Evolutionary conservation across 306 rosid genomes (phyloP).

Genomic region (Phaseolus lunatus): DNA sequence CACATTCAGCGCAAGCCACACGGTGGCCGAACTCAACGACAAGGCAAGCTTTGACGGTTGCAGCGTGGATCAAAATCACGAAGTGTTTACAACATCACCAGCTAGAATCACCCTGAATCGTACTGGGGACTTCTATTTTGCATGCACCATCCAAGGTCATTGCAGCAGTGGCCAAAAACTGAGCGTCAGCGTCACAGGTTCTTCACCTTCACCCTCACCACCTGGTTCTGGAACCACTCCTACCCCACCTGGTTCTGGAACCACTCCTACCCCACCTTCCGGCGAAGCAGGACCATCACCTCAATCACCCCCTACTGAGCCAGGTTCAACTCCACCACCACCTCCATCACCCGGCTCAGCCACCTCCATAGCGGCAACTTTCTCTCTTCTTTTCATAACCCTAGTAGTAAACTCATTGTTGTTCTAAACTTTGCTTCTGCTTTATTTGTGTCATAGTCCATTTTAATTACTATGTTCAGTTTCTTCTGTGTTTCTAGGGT

Average conservation of each 20-base stretch:
- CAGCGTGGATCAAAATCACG: background rate
- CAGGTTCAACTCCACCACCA: constrained; percentile 19
- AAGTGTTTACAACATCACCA: background rate
- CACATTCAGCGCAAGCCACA: constrained; percentile 20
- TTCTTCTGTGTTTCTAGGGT: background rate
- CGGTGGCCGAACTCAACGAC: constrained; percentile 32
- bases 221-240: constrained; percentile 34
- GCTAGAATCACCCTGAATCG: constrained; percentile 5
- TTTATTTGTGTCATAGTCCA: background rate
- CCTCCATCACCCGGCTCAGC: constrained; percentile 43
- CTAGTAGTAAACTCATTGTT: constrained; percentile 4
- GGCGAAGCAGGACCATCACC: constrained; percentile 26
- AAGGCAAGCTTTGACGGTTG: constrained; percentile 37
- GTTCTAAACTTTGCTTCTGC: background rate
- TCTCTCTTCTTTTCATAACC: constrained; percentile 25
- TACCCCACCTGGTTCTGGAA: constrained; percentile 5
- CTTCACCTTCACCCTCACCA: constrained; percentile 19
- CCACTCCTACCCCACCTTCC: constrained; percentile 24
- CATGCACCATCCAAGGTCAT: constrained; percentile 46
- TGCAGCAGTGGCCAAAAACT: constrained; percentile 61
- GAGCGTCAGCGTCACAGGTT: constrained; percentile 25
- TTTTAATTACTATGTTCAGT: too few relatives aligned
- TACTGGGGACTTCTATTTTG: constrained; percentile 44
- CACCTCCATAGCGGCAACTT: constrained; percentile 29
- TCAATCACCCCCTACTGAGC: constrained; percentile 9